A percentile compares a stretch with the other conserved stretches of the same genome.
Evolutionary conservation across 331 rosid genomes (phyloP).

Genomic region (Cydonia oblonga): DNA sequence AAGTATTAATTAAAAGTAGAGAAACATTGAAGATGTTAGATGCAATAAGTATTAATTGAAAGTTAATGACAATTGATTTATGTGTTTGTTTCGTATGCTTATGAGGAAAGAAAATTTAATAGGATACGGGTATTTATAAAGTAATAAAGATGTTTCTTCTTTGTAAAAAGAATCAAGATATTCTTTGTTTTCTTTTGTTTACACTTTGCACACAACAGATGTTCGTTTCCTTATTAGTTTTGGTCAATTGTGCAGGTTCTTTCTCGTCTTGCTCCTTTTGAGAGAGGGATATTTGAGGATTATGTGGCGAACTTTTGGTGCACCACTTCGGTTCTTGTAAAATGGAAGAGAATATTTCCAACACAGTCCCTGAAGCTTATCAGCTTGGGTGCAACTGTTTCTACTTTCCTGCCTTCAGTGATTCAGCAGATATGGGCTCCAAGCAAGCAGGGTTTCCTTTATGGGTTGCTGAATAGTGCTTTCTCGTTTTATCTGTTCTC

Average conservation of each 20-base stretch:
- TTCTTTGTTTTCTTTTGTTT: not conserved
- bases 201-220: not conserved
- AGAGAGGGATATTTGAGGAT: slow-evolving; percentile 89
- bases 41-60: rapidly evolving
- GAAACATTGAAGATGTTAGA: too few relatives aligned
- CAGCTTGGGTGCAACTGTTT: slow-evolving; percentile 63
- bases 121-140: not conserved
- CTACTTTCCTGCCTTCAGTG: slow-evolving; percentile 77
- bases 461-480: slow-evolving; percentile 68
- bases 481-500: slow-evolving; percentile 84
- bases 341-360: slow-evolving; percentile 81
- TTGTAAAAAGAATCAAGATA: not conserved
- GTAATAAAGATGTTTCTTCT: too few relatives aligned
- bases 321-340: slow-evolving; percentile 64
- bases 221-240: not conserved
- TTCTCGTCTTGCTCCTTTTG: slow-evolving; percentile 84
- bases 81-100: not conserved
- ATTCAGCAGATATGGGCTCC: slow-evolving; percentile 75
- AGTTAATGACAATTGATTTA: not conserved
- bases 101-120: not conserved
- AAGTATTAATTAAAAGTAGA: not conserved
- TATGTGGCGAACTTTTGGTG: slow-evolving; percentile 98
- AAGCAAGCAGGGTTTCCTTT: slow-evolving; percentile 64
- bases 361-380: slow-evolving; percentile 50
- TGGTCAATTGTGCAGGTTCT: slow-evolving; percentile 47